These are phyloP conservation scores for Coelastrella sp. DNA, from an alignment of 139 green algal species.

Conservation along the genomic window DNA sequence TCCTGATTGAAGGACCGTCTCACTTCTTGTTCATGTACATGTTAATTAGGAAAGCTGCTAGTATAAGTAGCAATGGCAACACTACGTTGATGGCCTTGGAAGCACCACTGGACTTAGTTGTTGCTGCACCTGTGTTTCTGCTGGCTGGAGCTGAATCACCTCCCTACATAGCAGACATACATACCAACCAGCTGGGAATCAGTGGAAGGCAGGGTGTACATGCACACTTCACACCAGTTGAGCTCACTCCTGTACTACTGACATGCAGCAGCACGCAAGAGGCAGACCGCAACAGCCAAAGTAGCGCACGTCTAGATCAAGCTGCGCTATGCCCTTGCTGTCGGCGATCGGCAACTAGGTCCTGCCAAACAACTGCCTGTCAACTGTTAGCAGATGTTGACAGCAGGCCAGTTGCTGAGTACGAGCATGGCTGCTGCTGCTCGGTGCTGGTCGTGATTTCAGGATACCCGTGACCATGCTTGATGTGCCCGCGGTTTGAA, in stretches of 20 bases:
- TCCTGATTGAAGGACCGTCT: neutral
- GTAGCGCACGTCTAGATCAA: too few species aligned
- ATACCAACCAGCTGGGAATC: neutral
- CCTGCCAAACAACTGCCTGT: neutral
- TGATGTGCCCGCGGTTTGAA: neutral
- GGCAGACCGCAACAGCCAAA: too few species aligned
- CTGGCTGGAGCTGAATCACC: conserved; percentile 59
- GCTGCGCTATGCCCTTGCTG: too few species aligned
- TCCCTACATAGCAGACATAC: conserved; percentile 49
- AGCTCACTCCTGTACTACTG: neutral
- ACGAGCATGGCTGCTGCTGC: neutral
- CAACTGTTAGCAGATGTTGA: neutral
- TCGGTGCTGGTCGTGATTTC: neutral
- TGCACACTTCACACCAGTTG: neutral
- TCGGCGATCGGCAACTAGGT: too few species aligned
- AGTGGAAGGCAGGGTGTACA: neutral
- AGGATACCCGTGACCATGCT: neutral
- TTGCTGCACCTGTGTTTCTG: conserved; percentile 22
- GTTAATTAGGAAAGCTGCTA: conserved; percentile 54
- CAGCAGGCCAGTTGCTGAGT: neutral
- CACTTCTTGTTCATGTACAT: conserved; percentile 43
- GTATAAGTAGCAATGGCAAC: conserved; percentile 64
- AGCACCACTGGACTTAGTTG: neutral
- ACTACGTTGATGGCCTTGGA: conserved; percentile 58
- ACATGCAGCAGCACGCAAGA: too few species aligned